Evolutionary conservation across 2,329 filamentous ascomycete genomes (phyloP).

Genomic region (Fusarium cyanostomum): DNA sequence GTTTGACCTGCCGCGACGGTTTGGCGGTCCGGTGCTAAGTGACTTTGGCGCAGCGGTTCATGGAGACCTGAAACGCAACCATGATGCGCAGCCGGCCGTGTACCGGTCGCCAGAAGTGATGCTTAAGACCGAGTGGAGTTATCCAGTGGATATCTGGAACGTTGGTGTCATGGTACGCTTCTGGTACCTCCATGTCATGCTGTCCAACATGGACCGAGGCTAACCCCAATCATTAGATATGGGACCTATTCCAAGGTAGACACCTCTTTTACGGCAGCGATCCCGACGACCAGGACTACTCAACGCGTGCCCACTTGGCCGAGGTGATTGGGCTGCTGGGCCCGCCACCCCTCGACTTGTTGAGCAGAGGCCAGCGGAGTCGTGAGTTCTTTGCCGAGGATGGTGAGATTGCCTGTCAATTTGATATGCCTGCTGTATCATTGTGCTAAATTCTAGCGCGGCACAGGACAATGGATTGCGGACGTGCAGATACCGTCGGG

Average conservation of each 20-base stretch:
- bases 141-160: conserved; percentile 38
- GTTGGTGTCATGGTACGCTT: conserved; percentile 34
- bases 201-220: no score
- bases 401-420: no score
- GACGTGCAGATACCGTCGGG: background rate
- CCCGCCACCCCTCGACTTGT: conserved; percentile 28
- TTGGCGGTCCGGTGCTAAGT: background rate
- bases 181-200: no score
- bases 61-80: conserved; percentile 11
- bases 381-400: conserved; percentile 26
- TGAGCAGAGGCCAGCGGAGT: conserved; percentile 16
- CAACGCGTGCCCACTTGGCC: conserved; percentile 36
- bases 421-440: no score
- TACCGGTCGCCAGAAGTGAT: conserved; percentile 43
- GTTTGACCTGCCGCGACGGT: background rate
- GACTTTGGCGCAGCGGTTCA: conserved; percentile 3
- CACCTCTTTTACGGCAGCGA: conserved; percentile 36
- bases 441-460: no score
- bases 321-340: conserved; percentile 39
- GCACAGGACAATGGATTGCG: conserved; percentile 20
- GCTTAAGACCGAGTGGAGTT: conserved; percentile 37
- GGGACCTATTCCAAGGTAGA: conserved; percentile 37
- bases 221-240: conserved; percentile 30
- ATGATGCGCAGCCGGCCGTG: conserved; percentile 35
- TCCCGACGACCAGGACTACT: conserved; percentile 19